These are phyloP conservation scores for Yamadazyma siamensis DNA, from an alignment of 1,139 yeast species.

Conservation along the genomic window DNA sequence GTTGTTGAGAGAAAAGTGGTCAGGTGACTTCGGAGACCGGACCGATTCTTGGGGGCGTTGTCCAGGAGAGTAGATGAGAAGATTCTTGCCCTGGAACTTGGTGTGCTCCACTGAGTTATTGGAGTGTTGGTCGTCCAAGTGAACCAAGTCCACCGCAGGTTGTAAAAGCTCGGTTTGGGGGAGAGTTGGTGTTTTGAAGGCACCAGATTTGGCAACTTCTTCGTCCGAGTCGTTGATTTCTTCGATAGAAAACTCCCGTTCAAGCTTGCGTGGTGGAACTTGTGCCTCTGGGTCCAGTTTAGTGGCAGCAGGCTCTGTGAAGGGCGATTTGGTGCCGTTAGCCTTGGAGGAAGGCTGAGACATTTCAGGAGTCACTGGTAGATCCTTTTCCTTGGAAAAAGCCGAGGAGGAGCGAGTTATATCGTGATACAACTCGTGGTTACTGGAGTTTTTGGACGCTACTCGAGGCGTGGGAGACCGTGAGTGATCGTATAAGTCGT, in stretches of 20 bases:
- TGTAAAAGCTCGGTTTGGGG: slow-evolving; percentile 7
- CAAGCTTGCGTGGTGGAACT: slow-evolving; percentile 8
- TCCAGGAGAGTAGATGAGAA: slow-evolving; percentile 40
- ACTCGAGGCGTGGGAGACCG: slow-evolving; percentile 15
- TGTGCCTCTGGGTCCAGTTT: slow-evolving; percentile 1
- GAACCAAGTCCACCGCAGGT: slow-evolving; percentile 13
- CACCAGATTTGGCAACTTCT: slow-evolving; percentile 22
- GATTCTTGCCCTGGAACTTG: slow-evolving; percentile 26
- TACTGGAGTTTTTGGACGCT: slow-evolving; percentile 9
- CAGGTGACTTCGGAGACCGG: slow-evolving; percentile 13
- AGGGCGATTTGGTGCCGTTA: background rate
- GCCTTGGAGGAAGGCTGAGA: slow-evolving; percentile 1
- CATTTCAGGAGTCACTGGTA: slow-evolving; percentile 29
- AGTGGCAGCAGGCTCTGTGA: background rate
- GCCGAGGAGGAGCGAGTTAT: slow-evolving; percentile 15
- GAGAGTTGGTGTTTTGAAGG: background rate
- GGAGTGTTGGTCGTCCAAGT: slow-evolving; percentile 2
- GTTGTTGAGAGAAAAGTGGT: slow-evolving; percentile 2
- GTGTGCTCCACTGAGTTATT: slow-evolving; percentile 14
- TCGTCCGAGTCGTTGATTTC: slow-evolving; percentile 43
- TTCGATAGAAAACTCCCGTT: slow-evolving; percentile 35
- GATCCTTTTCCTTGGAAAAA: slow-evolving; percentile 24
- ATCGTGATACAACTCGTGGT: slow-evolving; percentile 7
- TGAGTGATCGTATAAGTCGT: slow-evolving; percentile 20
- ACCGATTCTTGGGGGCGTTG: slow-evolving; percentile 20